Base-by-base conservation (phyloP, 352 stramenopile genomes). In the Nothophytophthora sp. region DNA sequence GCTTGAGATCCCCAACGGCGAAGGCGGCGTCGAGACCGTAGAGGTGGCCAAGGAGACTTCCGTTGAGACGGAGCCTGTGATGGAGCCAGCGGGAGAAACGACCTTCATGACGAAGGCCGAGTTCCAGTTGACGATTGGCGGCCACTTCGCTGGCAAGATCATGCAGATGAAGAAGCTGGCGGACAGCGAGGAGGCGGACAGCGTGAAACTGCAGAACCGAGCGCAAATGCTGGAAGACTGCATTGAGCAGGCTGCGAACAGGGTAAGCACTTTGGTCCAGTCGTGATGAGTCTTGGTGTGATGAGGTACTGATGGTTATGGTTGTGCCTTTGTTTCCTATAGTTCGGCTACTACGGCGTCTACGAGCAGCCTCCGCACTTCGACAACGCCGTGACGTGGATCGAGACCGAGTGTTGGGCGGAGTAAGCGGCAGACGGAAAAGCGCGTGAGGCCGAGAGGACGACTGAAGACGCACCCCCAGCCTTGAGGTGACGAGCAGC, bases 301-400 rank as follows among this genome's bases (percentile, higher is more conserved):
- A 5, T 35, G 29, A 18, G 18, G n/a, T n/a, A 40, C 34, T 54
- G 15, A 29, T 45, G 38, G 41, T 28, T 3, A 35, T 43, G 13
- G 6, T 58, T 28, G 12, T 55, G 36, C 38, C 25, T 16, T 58
- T 33, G 53, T 20, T 48, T 24, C 42, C 1, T 48, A 19, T 35
- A 85, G 64, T 81, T 84, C 32, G 72, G 68, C 27, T 84, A 55
- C 44, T 78, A 80, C 36, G 70, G 70, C 18, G 64, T 79, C 41
- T 85, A 81, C 50, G 73, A 85, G 46, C 56, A 81, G 33, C 37
- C 55, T 5, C 60, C 64, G 12, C 50, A 81, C 67, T 80, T 71
- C 40, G 37, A 67, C 13, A 74, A 76, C 23, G 73, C 73, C 13
- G 24, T 80, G 53, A 54, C 70, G 36, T 85, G 73, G 73, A 55